Evolutionary conservation across 306 rosid species (phyloP).

Genomic region (Rosa persica): DNA sequence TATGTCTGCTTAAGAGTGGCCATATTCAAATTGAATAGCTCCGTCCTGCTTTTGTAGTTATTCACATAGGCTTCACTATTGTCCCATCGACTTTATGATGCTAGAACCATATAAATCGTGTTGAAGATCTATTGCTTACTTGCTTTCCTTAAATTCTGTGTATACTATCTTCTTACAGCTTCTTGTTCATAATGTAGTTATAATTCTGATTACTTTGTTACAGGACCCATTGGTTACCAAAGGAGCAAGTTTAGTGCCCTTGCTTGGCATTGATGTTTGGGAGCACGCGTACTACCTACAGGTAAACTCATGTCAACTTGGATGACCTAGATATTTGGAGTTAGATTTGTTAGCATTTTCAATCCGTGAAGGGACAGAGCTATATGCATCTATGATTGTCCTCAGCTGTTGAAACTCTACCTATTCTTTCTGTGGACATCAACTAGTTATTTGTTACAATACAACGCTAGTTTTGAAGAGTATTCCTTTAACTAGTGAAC

Average conservation of each 20-base stretch:
- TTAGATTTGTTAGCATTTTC: background rate
- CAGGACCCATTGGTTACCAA: slow-evolving; percentile 96
- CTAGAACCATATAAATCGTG: background rate
- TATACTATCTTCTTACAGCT: background rate
- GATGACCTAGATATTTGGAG: background rate
- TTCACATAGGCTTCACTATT: background rate
- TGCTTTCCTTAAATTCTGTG: background rate
- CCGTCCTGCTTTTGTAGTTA: background rate
- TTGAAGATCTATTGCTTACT: background rate
- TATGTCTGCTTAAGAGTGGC: background rate
- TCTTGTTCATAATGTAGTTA: background rate
- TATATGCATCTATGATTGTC: background rate
- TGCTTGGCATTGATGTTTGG: slow-evolving; percentile 98
- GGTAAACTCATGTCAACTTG: slow-evolving; percentile 46
- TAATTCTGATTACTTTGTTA: slow-evolving; percentile 38
- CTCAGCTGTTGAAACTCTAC: background rate
- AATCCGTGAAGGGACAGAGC: background rate
- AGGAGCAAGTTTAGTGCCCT: slow-evolving; percentile 77
- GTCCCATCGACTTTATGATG: slow-evolving; percentile 1
- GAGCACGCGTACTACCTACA: slow-evolving; percentile 98
- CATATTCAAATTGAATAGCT: background rate
- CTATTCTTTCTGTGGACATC: background rate
- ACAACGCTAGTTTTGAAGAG: background rate
- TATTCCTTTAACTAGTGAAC: background rate
- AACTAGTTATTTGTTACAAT: background rate